Evolutionary conservation across 192 early-diverging fungal species (phyloP).

Genomic region (Phlyctochytrium arcticum): DNA sequence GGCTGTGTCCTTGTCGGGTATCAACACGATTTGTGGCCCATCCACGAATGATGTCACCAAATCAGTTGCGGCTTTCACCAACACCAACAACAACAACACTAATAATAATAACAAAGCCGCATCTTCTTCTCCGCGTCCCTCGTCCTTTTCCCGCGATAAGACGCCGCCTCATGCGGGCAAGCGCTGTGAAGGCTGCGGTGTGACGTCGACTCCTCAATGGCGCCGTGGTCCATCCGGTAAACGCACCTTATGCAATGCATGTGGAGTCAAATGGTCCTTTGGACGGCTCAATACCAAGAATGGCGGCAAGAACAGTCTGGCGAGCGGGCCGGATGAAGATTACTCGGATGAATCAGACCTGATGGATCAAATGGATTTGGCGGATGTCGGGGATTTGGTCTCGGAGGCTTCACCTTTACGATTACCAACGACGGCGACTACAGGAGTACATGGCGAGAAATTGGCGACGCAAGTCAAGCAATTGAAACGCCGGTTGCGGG

Average conservation of each 20-base stretch:
- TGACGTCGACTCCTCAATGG: constrained; percentile 91
- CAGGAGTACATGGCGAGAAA: no score
- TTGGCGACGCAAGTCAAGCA: constrained; percentile 12
- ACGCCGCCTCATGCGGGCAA: constrained; percentile 28
- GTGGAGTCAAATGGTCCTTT: constrained; percentile 61
- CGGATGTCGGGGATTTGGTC: neutral
- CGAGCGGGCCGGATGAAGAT: no score
- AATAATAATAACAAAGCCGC: neutral
- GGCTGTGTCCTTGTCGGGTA: neutral
- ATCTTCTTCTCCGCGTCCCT: neutral
- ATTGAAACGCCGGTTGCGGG: constrained; percentile 21
- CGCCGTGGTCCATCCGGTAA: constrained; percentile 86
- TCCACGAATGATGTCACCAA: neutral
- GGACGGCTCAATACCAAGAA: constrained; percentile 27
- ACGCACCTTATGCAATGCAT: constrained; percentile 92
- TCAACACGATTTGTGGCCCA: neutral
- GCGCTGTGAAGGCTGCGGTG: constrained; percentile 61
- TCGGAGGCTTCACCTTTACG: neutral
- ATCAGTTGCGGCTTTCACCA: neutral
- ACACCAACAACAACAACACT: neutral
- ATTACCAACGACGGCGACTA: neutral
- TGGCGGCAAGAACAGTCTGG: no score
- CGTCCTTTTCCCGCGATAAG: constrained; percentile 6
- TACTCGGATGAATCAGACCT: neutral
- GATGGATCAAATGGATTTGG: constrained; percentile 1